These are phyloP conservation scores for Noccaea bulbosa DNA, from an alignment of 345 rosid species.

Conservation along the genomic window DNA sequence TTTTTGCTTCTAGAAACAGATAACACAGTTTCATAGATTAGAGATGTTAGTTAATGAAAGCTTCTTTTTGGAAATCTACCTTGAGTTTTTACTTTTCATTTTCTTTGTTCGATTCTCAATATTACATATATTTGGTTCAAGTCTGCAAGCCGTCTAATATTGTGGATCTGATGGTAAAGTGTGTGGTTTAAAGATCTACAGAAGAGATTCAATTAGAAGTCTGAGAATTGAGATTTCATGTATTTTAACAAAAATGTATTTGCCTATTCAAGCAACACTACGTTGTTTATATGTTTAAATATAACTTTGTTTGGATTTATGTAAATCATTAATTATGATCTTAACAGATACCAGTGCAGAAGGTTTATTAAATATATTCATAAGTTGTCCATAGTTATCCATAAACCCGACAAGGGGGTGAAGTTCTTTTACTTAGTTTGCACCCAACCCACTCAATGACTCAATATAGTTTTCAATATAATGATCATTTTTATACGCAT, in stretches of 20 bases:
- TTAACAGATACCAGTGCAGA: slow-evolving; percentile 30
- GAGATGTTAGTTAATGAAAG: slow-evolving; percentile 41
- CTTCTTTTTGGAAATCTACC: slow-evolving; percentile 20
- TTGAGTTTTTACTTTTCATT: slow-evolving; percentile 34
- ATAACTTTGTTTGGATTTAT: slow-evolving; percentile 31
- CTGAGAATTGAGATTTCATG: slow-evolving; percentile 25
- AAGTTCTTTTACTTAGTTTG: slow-evolving; percentile 31
- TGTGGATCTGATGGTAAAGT: slow-evolving; percentile 29
- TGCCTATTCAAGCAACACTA: slow-evolving; percentile 31
- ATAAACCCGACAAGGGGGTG: slow-evolving; percentile 36
- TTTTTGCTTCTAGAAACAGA: slow-evolving; percentile 36
- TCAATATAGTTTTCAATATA: slow-evolving; percentile 22
- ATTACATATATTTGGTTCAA: background rate
- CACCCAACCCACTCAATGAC: slow-evolving; percentile 33
- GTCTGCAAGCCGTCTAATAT: slow-evolving; percentile 37
- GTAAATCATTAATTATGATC: slow-evolving; percentile 25
- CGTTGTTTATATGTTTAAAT: slow-evolving; percentile 16
- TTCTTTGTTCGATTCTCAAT: background rate
- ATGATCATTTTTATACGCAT: slow-evolving; percentile 9
- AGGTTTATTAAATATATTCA: slow-evolving; percentile 23
- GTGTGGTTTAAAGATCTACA: slow-evolving; percentile 26
- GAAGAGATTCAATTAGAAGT: slow-evolving; percentile 19
- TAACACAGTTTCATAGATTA: slow-evolving; percentile 34
- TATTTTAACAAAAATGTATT: slow-evolving; percentile 4
- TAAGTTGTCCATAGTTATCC: slow-evolving; percentile 34